These are phyloP conservation scores for Casaregolazyma suthepensis DNA, from an alignment of 1,139 yeast genomes.

Conservation along the genomic window DNA sequence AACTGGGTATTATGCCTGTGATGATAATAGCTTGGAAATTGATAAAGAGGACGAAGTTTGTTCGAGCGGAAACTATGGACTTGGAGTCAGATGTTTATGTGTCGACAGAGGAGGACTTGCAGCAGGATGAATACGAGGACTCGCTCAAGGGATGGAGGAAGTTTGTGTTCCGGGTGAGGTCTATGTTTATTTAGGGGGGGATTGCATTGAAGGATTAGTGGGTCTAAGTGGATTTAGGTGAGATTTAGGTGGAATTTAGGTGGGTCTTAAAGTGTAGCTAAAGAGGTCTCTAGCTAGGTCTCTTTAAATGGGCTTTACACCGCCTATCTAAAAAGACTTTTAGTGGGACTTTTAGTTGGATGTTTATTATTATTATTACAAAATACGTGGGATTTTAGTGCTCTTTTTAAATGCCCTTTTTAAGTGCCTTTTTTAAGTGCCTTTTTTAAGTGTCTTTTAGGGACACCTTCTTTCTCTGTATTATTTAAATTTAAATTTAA, in stretches of 20 bases:
- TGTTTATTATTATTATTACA: no score
- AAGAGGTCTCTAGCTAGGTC: background rate
- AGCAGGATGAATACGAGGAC: conserved; percentile 37
- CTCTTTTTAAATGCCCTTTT: no score
- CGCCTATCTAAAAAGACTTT: background rate
- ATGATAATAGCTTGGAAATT: conserved; percentile 46
- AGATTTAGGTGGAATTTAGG: no score
- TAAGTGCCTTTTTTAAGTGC: no score
- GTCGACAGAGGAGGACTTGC: conserved; percentile 45
- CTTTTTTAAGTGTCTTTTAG: no score
- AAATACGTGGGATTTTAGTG: no score
- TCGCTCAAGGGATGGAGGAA: conserved; percentile 35
- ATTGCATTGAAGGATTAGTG: no score
- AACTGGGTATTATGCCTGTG: conserved; percentile 44
- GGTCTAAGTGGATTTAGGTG: no score
- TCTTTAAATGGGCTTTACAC: no score
- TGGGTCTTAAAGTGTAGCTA: background rate
- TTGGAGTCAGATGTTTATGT: conserved; percentile 54
- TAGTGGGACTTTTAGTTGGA: background rate
- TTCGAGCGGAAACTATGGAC: conserved; percentile 51
- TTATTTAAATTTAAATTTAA: no score
- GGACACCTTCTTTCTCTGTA: no score
- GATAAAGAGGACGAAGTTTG: conserved; percentile 43
- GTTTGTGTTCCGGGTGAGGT: background rate
- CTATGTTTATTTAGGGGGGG: background rate